Evolutionary conservation across 805 yeast species (phyloP).

Genomic region (Zygotorulaspora chibaensis): DNA sequence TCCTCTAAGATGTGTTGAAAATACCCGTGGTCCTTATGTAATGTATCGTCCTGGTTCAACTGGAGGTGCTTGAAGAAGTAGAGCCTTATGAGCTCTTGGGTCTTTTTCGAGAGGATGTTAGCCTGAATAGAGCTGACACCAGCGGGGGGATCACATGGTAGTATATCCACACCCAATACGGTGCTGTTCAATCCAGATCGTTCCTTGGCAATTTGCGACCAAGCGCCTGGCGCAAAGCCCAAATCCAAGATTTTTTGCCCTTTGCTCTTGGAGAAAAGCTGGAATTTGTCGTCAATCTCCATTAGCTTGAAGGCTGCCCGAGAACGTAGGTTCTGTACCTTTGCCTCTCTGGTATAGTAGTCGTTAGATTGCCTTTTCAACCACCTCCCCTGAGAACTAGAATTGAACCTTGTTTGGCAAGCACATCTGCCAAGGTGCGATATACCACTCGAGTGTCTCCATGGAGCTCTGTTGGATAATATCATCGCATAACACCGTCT

Average conservation of each 20-base stretch:
- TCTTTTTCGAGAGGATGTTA: constrained; percentile 64
- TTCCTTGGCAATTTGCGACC: constrained; percentile 80
- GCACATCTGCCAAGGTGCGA: not conserved
- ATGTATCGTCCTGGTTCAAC: constrained; percentile 34
- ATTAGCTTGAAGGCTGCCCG: constrained; percentile 87
- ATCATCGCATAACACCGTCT: not conserved
- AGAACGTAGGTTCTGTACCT: constrained; percentile 57
- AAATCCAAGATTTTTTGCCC: constrained; percentile 71
- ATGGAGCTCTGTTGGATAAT: not conserved
- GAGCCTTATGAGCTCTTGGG: constrained; percentile 53
- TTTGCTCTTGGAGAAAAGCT: constrained; percentile 45
- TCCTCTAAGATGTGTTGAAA: constrained; percentile 20
- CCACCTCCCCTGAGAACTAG: constrained; percentile 68
- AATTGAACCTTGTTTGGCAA: constrained; percentile 22
- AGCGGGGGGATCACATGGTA: constrained; percentile 71
- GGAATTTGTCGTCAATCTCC: constrained; percentile 65
- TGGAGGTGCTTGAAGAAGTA: constrained; percentile 40
- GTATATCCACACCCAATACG: constrained; percentile 77
- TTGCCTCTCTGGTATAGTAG: constrained; percentile 62
- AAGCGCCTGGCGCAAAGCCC: constrained; percentile 92
- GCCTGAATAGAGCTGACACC: constrained; percentile 86
- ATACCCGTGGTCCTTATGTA: constrained; percentile 30
- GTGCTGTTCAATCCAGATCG: constrained; percentile 47
- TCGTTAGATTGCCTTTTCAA: constrained; percentile 65
- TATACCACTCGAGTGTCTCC: not conserved